These are phyloP conservation scores for Melaleuca alternifolia DNA, from an alignment of 345 rosid species.

Conservation along the genomic window DNA sequence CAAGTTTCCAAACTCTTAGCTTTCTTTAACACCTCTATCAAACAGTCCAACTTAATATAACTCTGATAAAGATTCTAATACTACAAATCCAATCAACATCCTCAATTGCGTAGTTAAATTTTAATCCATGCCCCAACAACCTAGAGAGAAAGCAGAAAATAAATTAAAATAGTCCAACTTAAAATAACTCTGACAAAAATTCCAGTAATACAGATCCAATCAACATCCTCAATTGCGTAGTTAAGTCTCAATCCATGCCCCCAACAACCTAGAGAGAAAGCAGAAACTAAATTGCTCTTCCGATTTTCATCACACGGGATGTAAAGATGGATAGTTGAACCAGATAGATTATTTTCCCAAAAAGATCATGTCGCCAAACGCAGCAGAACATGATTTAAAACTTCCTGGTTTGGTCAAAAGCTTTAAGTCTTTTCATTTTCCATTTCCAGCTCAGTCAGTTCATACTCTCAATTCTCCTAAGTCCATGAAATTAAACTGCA, in stretches of 20 bases:
- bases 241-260: background rate
- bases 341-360: background rate
- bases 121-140: background rate
- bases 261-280: background rate
- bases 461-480: background rate
- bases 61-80: background rate
- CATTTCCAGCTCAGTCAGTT: background rate
- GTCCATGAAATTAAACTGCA: background rate
- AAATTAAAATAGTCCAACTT: background rate
- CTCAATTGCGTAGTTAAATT: background rate
- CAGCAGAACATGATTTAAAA: background rate
- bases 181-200: background rate
- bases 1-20: background rate
- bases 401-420: background rate
- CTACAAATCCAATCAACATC: background rate
- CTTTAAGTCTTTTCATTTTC: background rate
- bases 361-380: background rate
- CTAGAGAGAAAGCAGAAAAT: background rate
- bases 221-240: background rate
- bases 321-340: background rate
- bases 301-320: background rate
- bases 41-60: background rate
- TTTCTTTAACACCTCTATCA: background rate
- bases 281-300: background rate
- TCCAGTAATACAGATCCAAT: background rate